A percentile compares a stretch with the other conserved stretches of the same genome.
Evolutionary conservation across 2,329 filamentous ascomycete species (phyloP).

Genomic region (Lachnellula hyalina): DNA sequence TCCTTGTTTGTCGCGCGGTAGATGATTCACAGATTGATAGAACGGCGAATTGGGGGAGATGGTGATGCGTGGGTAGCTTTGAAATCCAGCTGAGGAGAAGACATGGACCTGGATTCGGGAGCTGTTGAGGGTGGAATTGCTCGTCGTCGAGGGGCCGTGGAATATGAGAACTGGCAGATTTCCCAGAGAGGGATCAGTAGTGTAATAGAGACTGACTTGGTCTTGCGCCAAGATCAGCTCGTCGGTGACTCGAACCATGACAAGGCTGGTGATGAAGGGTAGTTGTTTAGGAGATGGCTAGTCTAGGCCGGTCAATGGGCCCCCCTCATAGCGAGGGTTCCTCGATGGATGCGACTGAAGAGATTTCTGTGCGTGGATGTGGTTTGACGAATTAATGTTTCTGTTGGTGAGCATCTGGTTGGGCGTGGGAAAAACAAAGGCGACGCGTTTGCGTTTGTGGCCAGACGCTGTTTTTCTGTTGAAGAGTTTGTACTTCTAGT

Average conservation of each 20-base stretch:
- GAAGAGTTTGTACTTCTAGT: background rate
- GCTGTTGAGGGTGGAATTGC: slow-evolving; percentile 80
- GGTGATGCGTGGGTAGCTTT: slow-evolving; percentile 85
- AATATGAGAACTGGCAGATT: slow-evolving; percentile 82
- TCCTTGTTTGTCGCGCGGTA: slow-evolving; percentile 91
- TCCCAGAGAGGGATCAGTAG: slow-evolving; percentile 76
- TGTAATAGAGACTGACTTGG: slow-evolving; percentile 81
- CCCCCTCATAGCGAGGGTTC: slow-evolving; percentile 21
- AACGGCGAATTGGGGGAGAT: slow-evolving; percentile 89
- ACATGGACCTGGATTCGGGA: slow-evolving; percentile 94
- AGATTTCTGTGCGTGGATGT: slow-evolving; percentile 5
- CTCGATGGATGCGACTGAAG: slow-evolving; percentile 11
- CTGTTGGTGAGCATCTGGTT: slow-evolving; percentile 13
- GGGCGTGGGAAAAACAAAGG: slow-evolving; percentile 9
- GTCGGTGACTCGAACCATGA: slow-evolving; percentile 79
- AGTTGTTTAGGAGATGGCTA: slow-evolving; percentile 11
- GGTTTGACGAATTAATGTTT: slow-evolving; percentile 2
- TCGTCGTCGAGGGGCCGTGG: slow-evolving; percentile 84
- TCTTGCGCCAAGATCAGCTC: slow-evolving; percentile 75
- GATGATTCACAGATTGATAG: slow-evolving; percentile 82
- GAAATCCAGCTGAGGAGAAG: slow-evolving; percentile 81
- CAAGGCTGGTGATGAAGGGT: slow-evolving; percentile 20
- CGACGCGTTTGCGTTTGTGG: slow-evolving; percentile 9
- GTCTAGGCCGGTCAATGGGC: slow-evolving; percentile 24
- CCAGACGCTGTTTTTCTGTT: slow-evolving; percentile 5